A percentile compares a stretch with the other conserved stretches of the same genome.
phyloP scores from a whole-genome alignment of 345 rosid species.

The Citrus trifoliata region DNA sequence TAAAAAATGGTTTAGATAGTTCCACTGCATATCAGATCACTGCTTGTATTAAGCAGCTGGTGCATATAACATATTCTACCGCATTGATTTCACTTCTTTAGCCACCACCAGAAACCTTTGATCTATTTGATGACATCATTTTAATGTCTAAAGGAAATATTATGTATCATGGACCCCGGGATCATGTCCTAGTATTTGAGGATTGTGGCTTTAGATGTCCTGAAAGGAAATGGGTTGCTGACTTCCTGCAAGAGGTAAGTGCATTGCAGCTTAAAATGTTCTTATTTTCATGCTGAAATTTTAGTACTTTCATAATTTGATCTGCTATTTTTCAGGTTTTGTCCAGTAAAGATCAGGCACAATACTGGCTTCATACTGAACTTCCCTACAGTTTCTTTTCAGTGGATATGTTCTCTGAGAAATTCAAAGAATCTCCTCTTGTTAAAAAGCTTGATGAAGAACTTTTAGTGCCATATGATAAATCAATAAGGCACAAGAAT shows the following conservation, averaged over 20 bases:
- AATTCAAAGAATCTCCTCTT: background rate
- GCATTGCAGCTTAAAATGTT: background rate
- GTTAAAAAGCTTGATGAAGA: background rate
- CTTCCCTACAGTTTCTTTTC: background rate
- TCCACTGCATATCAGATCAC: constrained; percentile 46
- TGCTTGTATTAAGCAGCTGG: constrained; percentile 42
- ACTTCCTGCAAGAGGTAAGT: constrained; percentile 46
- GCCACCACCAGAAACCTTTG: constrained; percentile 46
- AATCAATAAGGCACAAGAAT: background rate
- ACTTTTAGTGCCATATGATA: background rate
- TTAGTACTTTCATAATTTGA: constrained; percentile 2
- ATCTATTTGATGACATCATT: constrained; percentile 46
- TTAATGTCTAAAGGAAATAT: constrained; percentile 41
- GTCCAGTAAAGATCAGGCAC: background rate
- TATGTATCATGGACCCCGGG: constrained; percentile 45
- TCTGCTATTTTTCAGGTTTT: background rate
- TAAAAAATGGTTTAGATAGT: constrained; percentile 51
- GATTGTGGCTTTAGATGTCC: constrained; percentile 47
- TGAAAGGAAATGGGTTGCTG: constrained; percentile 42
- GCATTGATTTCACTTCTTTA: constrained; percentile 47
- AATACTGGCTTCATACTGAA: background rate
- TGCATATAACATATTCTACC: constrained; percentile 40
- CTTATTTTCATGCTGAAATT: background rate
- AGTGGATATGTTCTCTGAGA: background rate
- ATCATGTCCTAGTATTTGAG: constrained; percentile 31